These are phyloP conservation scores for Carpinus viminea DNA, from an alignment of 306 rosid genomes.

Conservation along the genomic window DNA sequence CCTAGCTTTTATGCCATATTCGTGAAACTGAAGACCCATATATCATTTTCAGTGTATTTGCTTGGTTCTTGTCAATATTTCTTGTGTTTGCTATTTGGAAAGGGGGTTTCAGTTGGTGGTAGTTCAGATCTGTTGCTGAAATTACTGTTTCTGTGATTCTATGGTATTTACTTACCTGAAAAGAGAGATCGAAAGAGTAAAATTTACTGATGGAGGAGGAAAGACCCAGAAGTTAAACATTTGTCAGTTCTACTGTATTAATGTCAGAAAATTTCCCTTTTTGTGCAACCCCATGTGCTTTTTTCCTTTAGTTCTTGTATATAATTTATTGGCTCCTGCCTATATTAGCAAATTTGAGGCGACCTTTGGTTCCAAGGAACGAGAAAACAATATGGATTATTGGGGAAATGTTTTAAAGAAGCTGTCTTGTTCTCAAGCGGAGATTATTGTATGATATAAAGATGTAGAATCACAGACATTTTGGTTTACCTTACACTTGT, in stretches of 20 bases:
- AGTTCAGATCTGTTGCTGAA: constrained; percentile 52
- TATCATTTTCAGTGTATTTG: background rate
- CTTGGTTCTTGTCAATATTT: background rate
- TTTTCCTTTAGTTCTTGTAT: background rate
- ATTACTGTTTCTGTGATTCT: background rate
- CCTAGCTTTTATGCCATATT: background rate
- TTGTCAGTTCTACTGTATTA: background rate
- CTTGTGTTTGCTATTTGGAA: background rate
- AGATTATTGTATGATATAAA: background rate
- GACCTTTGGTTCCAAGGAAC: background rate
- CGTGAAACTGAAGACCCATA: background rate
- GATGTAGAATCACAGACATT: background rate
- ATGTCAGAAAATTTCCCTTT: constrained; percentile 7
- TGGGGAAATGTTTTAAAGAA: background rate
- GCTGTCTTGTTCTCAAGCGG: background rate
- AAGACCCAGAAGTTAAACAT: background rate
- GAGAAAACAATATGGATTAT: background rate
- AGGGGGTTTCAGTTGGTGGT: background rate
- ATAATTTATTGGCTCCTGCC: background rate
- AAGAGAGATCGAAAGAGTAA: background rate
- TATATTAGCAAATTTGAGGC: background rate
- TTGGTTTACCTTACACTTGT: background rate
- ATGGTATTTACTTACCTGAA: background rate
- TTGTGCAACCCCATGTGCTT: background rate
- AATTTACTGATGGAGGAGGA: background rate